A percentile compares a stretch with the other conserved stretches of the same genome.
Conservation (phyloP, 805 yeast species). For the Tetrapisispora nanseiensis region DNA sequence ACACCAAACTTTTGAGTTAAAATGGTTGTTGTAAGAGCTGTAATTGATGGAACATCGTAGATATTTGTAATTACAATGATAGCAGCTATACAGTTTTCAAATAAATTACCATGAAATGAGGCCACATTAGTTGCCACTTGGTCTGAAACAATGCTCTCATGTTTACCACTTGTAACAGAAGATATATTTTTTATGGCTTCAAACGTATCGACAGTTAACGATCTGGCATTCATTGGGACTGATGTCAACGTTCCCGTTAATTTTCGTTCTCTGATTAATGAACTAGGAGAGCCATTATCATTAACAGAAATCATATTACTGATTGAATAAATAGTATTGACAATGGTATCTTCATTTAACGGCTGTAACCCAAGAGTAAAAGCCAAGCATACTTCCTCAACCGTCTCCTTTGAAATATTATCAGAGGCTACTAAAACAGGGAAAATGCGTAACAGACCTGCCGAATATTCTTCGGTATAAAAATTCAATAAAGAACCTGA, state of each 20-base stretch:
- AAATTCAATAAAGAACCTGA: conserved; percentile 46
- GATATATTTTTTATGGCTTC: conserved; percentile 10
- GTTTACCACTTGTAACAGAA: not conserved
- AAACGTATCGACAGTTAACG: conserved; percentile 12
- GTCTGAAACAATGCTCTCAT: not conserved
- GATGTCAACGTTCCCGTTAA: conserved; percentile 19
- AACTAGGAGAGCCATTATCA: conserved; percentile 33
- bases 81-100: conserved; percentile 60
- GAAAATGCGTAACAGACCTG: conserved; percentile 31
- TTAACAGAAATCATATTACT: conserved; percentile 60
- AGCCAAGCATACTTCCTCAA: conserved; percentile 43
- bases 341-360: conserved; percentile 70
- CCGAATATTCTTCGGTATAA: conserved; percentile 26
- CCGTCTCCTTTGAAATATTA: conserved; percentile 37
- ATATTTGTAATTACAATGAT: conserved; percentile 54
- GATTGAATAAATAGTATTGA: conserved; percentile 75
- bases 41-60: conserved; percentile 62
- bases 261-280: conserved; percentile 29
- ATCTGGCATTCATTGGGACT: conserved; percentile 7
- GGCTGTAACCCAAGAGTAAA: conserved; percentile 60
- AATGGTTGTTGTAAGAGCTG: conserved; percentile 69
- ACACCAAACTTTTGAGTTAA: conserved; percentile 62
- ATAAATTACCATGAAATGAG: conserved; percentile 28
- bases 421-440: conserved; percentile 52
- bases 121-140: not conserved